phyloP scores from a whole-genome alignment of 208 protist species.

The Crithidia expoeki region DNA sequence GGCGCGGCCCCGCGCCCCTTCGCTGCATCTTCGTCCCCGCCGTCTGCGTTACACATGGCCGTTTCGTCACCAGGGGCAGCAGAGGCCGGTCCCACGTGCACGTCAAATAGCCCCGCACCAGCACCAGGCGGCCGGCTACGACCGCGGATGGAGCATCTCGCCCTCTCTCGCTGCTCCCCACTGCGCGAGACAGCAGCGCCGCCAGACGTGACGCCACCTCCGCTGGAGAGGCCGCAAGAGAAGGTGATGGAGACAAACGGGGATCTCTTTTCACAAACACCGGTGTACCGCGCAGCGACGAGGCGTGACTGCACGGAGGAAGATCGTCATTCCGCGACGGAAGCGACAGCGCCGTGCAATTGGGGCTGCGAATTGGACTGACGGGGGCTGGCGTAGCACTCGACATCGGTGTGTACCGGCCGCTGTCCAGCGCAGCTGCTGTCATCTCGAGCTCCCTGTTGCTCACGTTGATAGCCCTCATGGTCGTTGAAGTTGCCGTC shows the following conservation, averaged over 20 bases:
- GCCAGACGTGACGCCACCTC: constrained; percentile 18
- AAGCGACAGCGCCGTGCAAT: constrained; percentile 21
- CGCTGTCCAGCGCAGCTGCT: not conserved
- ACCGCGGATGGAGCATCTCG: no score
- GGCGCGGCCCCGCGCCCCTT: not conserved
- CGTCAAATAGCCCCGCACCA: constrained; percentile 13
- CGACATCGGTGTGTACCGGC: not conserved
- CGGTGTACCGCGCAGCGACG: not conserved
- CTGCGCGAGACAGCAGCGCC: constrained; percentile 22
- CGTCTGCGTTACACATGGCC: not conserved
- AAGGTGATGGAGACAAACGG: not conserved
- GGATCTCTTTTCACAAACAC: no score
- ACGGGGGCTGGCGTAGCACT: constrained; percentile 15
- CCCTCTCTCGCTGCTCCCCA: constrained; percentile 1
- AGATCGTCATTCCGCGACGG: constrained; percentile 14
- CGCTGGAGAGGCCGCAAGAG: not conserved
- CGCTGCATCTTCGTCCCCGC: not conserved
- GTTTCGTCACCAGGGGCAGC: not conserved
- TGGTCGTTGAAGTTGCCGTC: not conserved
- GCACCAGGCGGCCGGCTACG: not conserved
- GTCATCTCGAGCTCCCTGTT: not conserved
- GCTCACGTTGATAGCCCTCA: not conserved
- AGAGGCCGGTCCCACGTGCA: constrained; percentile 14
- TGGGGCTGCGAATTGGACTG: constrained; percentile 24
- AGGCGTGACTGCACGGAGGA: not conserved